Evolutionary conservation across 2,329 filamentous ascomycete genomes (phyloP).

Genomic region (Coniella lustricola): DNA sequence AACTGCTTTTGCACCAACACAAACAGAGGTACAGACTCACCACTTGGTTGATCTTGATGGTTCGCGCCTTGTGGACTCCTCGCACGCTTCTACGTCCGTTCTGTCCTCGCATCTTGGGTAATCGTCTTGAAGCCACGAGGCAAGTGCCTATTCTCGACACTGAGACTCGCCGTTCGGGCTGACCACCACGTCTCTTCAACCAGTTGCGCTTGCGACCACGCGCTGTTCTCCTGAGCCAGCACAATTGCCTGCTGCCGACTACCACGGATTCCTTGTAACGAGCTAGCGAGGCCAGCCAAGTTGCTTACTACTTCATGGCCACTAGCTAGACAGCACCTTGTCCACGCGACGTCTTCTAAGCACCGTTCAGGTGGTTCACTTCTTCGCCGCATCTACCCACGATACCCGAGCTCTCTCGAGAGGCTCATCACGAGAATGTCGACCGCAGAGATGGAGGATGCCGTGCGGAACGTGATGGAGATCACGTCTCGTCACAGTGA

Average conservation of each 20-base stretch:
- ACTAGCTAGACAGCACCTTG: not conserved
- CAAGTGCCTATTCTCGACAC: not conserved
- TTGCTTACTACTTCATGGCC: not conserved
- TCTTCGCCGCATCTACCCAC: not conserved
- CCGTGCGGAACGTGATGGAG: not conserved
- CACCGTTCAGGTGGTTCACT: not conserved
- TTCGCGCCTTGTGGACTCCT: not conserved
- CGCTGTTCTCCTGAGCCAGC: not conserved
- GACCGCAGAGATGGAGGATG: not conserved
- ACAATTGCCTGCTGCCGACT: not conserved
- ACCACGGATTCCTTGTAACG: not conserved
- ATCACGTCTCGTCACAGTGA: not conserved
- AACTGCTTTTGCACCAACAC: not conserved
- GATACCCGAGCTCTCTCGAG: not conserved
- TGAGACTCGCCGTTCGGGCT: not conserved
- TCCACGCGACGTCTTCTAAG: not conserved
- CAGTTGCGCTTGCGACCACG: not conserved
- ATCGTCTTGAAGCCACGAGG: conserved; percentile 22
- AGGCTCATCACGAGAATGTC: not conserved
- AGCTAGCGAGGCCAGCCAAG: not conserved
- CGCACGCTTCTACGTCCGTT: too few relatives aligned
- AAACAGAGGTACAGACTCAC: not conserved
- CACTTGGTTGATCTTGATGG: not conserved
- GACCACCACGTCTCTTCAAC: not conserved
- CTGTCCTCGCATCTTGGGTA: too few relatives aligned